Evolutionary conservation across 2,329 filamentous ascomycete species (phyloP).

Genomic region (Fusarium miscanthi): DNA sequence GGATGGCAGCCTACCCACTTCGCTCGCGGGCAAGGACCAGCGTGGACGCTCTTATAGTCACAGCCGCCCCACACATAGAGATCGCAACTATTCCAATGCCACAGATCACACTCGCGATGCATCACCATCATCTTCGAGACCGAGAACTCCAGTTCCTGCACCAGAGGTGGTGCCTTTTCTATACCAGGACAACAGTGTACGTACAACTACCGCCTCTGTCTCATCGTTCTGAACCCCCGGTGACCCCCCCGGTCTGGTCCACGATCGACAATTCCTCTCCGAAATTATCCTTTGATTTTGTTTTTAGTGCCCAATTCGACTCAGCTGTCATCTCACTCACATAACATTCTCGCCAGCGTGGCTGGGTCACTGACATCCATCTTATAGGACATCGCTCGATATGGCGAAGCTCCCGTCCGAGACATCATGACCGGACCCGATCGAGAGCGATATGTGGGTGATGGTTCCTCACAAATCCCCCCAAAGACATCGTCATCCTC

Average conservation of each 20-base stretch:
- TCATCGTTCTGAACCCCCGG: slow-evolving; percentile 31
- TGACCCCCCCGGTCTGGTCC: slow-evolving; percentile 13
- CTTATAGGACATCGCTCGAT: slow-evolving; percentile 76
- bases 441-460: slow-evolving; percentile 72
- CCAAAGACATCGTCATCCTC: slow-evolving; percentile 72
- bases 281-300: slow-evolving; percentile 17
- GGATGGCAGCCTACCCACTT: slow-evolving; percentile 71
- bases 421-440: slow-evolving; percentile 76
- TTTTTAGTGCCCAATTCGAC: slow-evolving; percentile 9
- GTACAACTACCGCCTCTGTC: slow-evolving; percentile 51
- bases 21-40: slow-evolving; percentile 64
- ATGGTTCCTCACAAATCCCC: slow-evolving; percentile 59
- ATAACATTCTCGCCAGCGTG: slow-evolving; percentile 4
- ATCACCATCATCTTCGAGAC: slow-evolving; percentile 80
- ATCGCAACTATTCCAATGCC: slow-evolving; percentile 83
- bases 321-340: slow-evolving; percentile 5
- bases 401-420: slow-evolving; percentile 81
- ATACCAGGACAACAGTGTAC: slow-evolving; percentile 83
- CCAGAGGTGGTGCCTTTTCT: slow-evolving; percentile 98
- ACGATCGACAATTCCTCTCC: slow-evolving; percentile 31
- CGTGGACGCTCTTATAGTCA: slow-evolving; percentile 73
- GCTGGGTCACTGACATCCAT: slow-evolving; percentile 39
- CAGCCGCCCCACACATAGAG: slow-evolving; percentile 67
- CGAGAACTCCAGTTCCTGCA: slow-evolving; percentile 85
- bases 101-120: slow-evolving; percentile 78